Evolutionary conservation across 306 rosid genomes (phyloP), one percentile per base, ranked within the genome.

Genomic region (Arachis hypogaea): DNA sequence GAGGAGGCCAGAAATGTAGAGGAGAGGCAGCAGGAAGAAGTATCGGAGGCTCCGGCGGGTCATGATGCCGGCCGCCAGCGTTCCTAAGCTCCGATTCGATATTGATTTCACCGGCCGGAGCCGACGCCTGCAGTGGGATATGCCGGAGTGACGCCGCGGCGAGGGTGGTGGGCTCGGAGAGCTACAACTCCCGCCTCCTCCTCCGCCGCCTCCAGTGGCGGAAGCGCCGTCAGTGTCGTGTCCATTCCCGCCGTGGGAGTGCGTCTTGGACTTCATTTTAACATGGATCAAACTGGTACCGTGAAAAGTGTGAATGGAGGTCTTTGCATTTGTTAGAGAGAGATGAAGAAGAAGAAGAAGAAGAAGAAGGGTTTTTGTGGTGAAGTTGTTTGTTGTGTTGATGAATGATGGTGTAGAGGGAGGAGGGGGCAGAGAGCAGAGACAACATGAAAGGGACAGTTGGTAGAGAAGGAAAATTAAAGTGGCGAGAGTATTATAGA

Each of bases 131-230:
- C 87, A 82, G 33, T 77, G 80, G n/a, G 85, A 80, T 10, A 81
- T 5, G 7, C 58, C 70, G 7, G 89, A 84, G 36, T 71, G 82
- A 9, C 87, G 92, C 52, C 80, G 90, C 12, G 99, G 99, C 0
- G 97, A 95, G 8, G 77, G 93, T 7, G 98, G 99, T 0, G 99
- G 98, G 22, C 96, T 92, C 0, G 96, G 99, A 0, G 99, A 90
- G 80, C 83, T 90, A 63, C 86, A 87, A 57, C 88, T 74, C 9
- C 87, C 81, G 70, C 82, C 85, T 0, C 73, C 45, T 4, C 78
- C 73, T 49, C 83, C 76, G 11, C 38, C 38, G 38, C 38, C 38
- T 33, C 38, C 38, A 4, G 3, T 33, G 38, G 38, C 4, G 38
- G 38, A 33, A 33, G 29, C 68, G 74, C 75, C 65, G 68, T 89